Evolutionary conservation across 139 green algal genomes (phyloP), one percentile per base, ranked within the genome.

Genomic region (Chlorella vulgaris): DNA sequence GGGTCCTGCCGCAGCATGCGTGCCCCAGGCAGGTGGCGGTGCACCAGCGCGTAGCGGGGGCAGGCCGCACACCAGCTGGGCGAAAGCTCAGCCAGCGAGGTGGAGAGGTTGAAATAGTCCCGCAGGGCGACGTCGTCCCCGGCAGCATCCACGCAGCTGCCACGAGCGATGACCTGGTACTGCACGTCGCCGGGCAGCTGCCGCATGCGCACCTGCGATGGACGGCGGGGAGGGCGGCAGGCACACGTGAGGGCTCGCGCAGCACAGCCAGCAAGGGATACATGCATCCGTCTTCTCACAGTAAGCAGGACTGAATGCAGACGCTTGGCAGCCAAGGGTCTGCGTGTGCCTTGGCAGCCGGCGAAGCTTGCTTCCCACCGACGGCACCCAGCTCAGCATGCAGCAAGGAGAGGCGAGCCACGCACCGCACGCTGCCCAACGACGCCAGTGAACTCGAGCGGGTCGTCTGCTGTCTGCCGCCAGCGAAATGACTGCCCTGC

Each of bases 1-100:
- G 96, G 96, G 66, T 97, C 91, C 83, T 99, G 95, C 21, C 95
- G 82, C 74, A 98, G 85, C 91, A 98, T 94, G 40, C 94, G 86
- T 0, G 89, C 90, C 7, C 93, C 93, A 55, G 74, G 87, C 24
- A 95, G 85, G 80, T 91, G 86, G 1, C 84, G 81, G 43, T 75
- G 74, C 1, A 98, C 77, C 7, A 29, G 43, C 18, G 39, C 33
- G 60, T 92, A 98, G 42, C 88, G 88, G 2, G 53, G 33, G 84
- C 96, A 93, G 3, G 55, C 61, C 4, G 33, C 33, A 26, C 82
- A 81, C 91, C 92, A 98, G 3, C 85, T 68, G 6, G 58, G 40
- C 10, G 61, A 67, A 5, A 97, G 82, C 0, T 81, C 43, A 7
- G 62, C 43, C 69, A 98, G 83, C 13, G 55, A 61, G 31, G 63